A percentile compares a stretch with the other conserved stretches of the same genome.
Conservation (phyloP, 2,329 filamentous ascomycete genomes). For the Colletotrichum caudatum region DNA sequence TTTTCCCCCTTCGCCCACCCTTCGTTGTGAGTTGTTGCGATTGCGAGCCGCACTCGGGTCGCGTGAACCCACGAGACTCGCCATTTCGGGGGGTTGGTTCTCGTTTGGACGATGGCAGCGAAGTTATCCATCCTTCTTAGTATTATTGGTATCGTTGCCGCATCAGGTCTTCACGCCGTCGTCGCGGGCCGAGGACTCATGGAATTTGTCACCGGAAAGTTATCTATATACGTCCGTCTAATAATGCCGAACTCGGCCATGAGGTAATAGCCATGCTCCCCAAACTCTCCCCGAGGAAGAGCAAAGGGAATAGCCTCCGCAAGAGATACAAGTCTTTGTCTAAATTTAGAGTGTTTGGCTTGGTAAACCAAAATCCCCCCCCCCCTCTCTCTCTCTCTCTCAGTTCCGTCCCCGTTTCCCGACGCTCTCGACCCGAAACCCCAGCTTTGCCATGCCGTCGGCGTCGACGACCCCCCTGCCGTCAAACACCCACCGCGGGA, state of each 20-base stretch:
- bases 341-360: background rate
- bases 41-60: background rate
- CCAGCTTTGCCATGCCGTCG: conserved; percentile 61
- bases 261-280: background rate
- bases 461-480: conserved; percentile 66
- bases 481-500: conserved; percentile 69
- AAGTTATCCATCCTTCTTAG: background rate
- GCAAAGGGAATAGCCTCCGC: background rate
- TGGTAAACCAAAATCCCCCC: background rate
- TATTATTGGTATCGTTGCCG: background rate
- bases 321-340: background rate
- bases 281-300: background rate
- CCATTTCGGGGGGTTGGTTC: background rate
- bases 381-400: background rate
- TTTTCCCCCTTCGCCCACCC: background rate
- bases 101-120: background rate
- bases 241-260: background rate
- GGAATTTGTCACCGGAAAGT: background rate
- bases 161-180: background rate
- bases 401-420: conserved; percentile 54
- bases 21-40: background rate
- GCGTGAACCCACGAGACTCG: background rate
- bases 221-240: background rate
- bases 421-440: conserved; percentile 65
- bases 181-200: background rate